A percentile compares a stretch with the other conserved stretches of the same genome.
phyloP scores from a whole-genome alignment of 768 basidiomycete species.

The Hericium coralloides region DNA sequence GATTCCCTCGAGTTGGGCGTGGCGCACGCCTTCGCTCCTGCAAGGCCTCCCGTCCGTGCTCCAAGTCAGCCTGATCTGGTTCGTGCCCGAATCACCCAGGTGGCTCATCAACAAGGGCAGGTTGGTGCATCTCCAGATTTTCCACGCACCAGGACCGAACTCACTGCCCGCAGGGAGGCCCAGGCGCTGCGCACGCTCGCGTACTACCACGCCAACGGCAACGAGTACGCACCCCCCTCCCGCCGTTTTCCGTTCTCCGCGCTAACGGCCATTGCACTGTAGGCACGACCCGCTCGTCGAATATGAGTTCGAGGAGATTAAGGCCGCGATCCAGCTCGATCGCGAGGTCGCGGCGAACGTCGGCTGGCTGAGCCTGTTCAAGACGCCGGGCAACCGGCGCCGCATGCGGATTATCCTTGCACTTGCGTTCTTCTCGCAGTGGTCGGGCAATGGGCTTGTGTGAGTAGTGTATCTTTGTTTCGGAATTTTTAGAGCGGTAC shows the following conservation, averaged over 20 bases:
- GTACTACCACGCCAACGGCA: conserved; percentile 47
- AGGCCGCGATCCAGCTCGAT: conserved; percentile 25
- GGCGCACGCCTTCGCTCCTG: conserved; percentile 34
- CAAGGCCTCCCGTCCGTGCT: conserved; percentile 25
- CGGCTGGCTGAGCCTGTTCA: conserved; percentile 21
- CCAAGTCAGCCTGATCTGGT: conserved; percentile 30
- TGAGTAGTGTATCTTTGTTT: not conserved
- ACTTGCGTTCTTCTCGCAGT: conserved; percentile 24
- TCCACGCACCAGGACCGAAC: not conserved
- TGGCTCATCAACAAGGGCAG: conserved; percentile 24
- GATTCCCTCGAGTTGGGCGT: conserved; percentile 26
- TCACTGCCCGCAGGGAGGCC: conserved; percentile 18
- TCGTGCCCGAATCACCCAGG: conserved; percentile 32
- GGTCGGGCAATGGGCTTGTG: conserved; percentile 26
- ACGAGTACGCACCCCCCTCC: conserved; percentile 16
- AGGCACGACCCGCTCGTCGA: conserved; percentile 13
- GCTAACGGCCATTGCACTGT: not conserved
- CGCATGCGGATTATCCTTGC: conserved; percentile 26
- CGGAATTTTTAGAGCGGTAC: not conserved
- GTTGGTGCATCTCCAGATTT: not conserved
- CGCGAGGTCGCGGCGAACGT: conserved; percentile 13
- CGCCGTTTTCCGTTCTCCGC: not conserved
- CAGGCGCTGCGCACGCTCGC: conserved; percentile 42
- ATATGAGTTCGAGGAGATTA: conserved; percentile 29
- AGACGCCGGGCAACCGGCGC: conserved; percentile 23